These are phyloP conservation scores for Clohesyomyces aquaticus DNA, from an alignment of 495 filamentous ascomycete genomes.

Conservation along the genomic window DNA sequence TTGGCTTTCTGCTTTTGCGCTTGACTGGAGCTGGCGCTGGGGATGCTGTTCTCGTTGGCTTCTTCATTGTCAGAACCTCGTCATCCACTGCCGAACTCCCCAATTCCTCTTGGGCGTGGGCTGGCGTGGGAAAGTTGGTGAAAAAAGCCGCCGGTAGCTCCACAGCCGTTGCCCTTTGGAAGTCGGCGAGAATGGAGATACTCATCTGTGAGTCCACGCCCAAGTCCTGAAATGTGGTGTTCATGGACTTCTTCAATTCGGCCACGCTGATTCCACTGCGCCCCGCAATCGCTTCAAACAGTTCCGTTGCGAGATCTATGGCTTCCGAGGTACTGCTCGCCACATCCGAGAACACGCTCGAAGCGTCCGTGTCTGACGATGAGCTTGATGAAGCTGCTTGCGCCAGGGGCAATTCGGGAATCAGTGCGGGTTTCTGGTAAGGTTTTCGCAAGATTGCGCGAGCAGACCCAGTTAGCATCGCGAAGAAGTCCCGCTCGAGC, in stretches of 20 bases:
- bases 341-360: slow-evolving; percentile 4
- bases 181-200: slow-evolving; percentile 14
- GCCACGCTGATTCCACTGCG: slow-evolving; percentile 24
- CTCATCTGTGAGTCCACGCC: slow-evolving; percentile 18
- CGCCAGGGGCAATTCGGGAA: background rate
- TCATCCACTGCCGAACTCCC: slow-evolving; percentile 11
- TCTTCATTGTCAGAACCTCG: slow-evolving; percentile 1
- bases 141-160: slow-evolving; percentile 19
- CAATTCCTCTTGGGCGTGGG: background rate
- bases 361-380: slow-evolving; percentile 10
- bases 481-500: slow-evolving; percentile 30
- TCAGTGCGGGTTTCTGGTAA: slow-evolving; percentile 1
- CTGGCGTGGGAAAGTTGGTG: slow-evolving; percentile 12
- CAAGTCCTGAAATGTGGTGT: slow-evolving; percentile 7
- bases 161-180: slow-evolving; percentile 15
- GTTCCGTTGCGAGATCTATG: slow-evolving; percentile 15
- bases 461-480: slow-evolving; percentile 25
- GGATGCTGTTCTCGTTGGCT: slow-evolving; percentile 10
- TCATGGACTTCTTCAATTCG: slow-evolving; percentile 21
- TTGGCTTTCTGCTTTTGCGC: slow-evolving; percentile 14
- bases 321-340: slow-evolving; percentile 17
- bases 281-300: slow-evolving; percentile 18
- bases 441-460: slow-evolving; percentile 16
- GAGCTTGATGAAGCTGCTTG: slow-evolving; percentile 17
- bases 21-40: slow-evolving; percentile 2